Evolutionary conservation across 129 eudicot species (phyloP).

Genomic region (Kitagawia praeruptora): DNA sequence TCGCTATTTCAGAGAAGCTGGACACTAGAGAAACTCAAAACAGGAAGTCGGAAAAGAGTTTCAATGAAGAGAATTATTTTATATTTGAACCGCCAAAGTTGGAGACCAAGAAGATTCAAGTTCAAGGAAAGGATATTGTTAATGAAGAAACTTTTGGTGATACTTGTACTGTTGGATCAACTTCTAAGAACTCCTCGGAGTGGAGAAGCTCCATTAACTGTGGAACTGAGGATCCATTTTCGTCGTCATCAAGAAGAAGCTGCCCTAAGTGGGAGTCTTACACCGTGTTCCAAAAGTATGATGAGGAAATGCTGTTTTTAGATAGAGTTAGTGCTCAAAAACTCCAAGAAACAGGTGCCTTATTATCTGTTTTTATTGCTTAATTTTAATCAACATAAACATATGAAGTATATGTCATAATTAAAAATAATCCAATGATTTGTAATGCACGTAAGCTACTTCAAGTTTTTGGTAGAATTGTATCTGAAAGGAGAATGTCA

Average conservation of each 20-base stretch:
- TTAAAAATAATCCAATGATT: too few species aligned
- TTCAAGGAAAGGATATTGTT: constrained; percentile 32
- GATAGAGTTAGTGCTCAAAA: constrained; percentile 91
- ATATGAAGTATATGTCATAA: too few species aligned
- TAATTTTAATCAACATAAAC: not conserved
- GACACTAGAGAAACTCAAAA: constrained; percentile 10
- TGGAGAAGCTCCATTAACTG: constrained; percentile 90
- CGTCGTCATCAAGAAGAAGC: constrained; percentile 86
- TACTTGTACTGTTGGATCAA: constrained; percentile 77
- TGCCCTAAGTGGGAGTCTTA: constrained; percentile 99
- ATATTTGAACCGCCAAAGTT: constrained; percentile 33
- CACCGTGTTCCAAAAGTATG: constrained; percentile 85
- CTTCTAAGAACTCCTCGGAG: constrained; percentile 89
- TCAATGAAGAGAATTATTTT: constrained; percentile 36
- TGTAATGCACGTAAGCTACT: too few species aligned
- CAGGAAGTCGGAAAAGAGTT: constrained; percentile 23
- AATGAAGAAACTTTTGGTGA: constrained; percentile 64
- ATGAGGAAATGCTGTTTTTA: constrained; percentile 89
- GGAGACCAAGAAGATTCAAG: constrained; percentile 39
- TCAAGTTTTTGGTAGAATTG: not conserved
- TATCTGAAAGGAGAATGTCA: constrained; percentile 4
- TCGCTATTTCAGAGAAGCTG: constrained; percentile 23
- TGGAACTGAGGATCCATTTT: constrained; percentile 84
- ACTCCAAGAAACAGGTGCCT: constrained; percentile 88
- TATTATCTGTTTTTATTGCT: not conserved